Evolutionary conservation across 805 yeast species (phyloP).

Genomic region (Jamesozyma jinghongensis): DNA sequence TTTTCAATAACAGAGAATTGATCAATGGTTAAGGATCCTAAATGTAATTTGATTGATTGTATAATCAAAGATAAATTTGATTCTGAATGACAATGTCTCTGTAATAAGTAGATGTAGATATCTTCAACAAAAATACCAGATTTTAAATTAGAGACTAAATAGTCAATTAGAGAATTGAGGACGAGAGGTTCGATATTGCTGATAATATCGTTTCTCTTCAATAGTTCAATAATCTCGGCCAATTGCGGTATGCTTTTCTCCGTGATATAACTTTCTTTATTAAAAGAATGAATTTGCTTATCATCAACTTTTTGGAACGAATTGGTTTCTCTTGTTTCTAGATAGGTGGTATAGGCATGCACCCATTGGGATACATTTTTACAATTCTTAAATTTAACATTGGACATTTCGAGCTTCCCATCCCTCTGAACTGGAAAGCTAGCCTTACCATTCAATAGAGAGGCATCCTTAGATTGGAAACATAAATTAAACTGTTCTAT

Average conservation of each 20-base stretch:
- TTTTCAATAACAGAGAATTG: constrained; percentile 15
- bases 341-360: constrained; percentile 2
- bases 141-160: constrained; percentile 2
- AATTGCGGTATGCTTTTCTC: neutral
- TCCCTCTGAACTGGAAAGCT: constrained; percentile 11
- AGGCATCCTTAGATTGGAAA: constrained; percentile 12
- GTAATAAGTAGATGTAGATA: constrained; percentile 22
- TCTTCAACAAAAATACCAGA: constrained; percentile 29
- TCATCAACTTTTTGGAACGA: neutral
- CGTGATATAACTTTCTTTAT: constrained; percentile 1
- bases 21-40: constrained; percentile 13
- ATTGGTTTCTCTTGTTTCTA: neutral
- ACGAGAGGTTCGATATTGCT: neutral
- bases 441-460: constrained; percentile 14
- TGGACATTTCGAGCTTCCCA: constrained; percentile 1
- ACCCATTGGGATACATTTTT: constrained; percentile 18
- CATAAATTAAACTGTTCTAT: constrained; percentile 20
- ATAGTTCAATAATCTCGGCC: constrained; percentile 1
- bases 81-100: constrained; percentile 12
- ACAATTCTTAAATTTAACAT: constrained; percentile 3
- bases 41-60: constrained; percentile 13
- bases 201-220: neutral
- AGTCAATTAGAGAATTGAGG: constrained; percentile 6
- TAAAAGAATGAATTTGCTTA: neutral
- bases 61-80: constrained; percentile 9